Conservation (phyloP, 768 basidiomycete species). For the Tulasnella sp. region DNA sequence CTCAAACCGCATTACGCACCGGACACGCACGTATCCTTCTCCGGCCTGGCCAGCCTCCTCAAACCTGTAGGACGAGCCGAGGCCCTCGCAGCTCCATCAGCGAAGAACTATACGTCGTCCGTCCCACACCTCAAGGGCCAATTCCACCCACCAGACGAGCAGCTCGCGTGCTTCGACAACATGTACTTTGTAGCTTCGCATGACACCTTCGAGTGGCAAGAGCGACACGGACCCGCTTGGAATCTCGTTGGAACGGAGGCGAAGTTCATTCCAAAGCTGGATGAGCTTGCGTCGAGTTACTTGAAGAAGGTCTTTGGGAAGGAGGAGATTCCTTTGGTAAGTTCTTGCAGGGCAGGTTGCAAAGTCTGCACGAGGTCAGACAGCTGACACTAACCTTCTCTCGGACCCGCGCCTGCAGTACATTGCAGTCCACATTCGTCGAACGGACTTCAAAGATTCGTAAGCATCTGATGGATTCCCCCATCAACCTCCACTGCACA, state of each 20-base stretch:
- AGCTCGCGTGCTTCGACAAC: constrained; percentile 38
- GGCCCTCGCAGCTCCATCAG: constrained; percentile 17
- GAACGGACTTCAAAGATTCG: constrained; percentile 14
- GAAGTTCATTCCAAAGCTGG: not conserved
- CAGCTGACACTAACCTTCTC: not conserved
- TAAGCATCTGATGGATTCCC: not conserved
- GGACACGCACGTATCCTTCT: constrained; percentile 37
- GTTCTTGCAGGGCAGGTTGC: not conserved
- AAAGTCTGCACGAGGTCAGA: too few species aligned
- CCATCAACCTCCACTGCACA: not conserved
- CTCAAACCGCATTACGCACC: not conserved
- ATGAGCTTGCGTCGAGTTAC: constrained; percentile 4
- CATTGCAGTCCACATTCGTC: constrained; percentile 29
- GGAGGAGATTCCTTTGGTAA: not conserved
- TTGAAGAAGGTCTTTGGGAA: not conserved
- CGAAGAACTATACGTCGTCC: not conserved
- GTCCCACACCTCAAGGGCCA: not conserved
- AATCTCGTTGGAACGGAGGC: constrained; percentile 34
- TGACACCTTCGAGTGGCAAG: constrained; percentile 38
- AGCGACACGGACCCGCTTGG: constrained; percentile 39
- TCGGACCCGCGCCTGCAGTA: not conserved
- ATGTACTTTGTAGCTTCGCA: constrained; percentile 34
- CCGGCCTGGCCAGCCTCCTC: constrained; percentile 37
- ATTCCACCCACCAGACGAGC: constrained; percentile 38
- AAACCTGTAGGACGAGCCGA: constrained; percentile 33